A percentile compares a stretch with the other conserved stretches of the same genome.
Conservation (phyloP, 257 asterid genomes). For the Linaria vulgaris region DNA sequence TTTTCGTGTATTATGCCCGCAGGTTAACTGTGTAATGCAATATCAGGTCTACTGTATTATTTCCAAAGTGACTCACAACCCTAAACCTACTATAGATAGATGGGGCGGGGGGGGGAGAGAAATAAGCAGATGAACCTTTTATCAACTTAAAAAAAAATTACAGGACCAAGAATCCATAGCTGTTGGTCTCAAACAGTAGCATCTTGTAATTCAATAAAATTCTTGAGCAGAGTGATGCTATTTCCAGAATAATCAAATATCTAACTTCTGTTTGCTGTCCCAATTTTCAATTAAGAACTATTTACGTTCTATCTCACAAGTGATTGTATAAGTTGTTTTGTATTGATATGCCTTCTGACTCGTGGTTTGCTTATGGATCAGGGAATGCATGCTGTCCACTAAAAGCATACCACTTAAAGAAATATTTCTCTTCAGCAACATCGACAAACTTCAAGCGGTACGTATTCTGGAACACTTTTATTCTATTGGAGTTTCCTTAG, state of each 20-base stretch:
- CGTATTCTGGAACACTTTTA: slow-evolving; percentile 27
- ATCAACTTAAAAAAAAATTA: neutral
- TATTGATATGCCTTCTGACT: slow-evolving; percentile 8
- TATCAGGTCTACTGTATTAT: neutral
- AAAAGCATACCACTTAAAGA: slow-evolving; percentile 66
- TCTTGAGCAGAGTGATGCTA: neutral
- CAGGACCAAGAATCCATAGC: neutral
- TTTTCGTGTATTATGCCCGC: slow-evolving; percentile 1
- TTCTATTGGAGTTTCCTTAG: neutral
- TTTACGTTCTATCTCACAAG: neutral
- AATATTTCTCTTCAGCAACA: slow-evolving; percentile 67
- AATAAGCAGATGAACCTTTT: neutral
- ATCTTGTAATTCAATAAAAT: neutral
- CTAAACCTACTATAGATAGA: neutral
- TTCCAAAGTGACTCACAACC: neutral
- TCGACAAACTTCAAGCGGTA: slow-evolving; percentile 76
- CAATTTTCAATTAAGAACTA: neutral
- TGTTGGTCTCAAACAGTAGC: neutral
- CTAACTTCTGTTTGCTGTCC: neutral
- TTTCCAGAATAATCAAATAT: slow-evolving; percentile 8
- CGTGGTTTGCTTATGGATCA: slow-evolving; percentile 38
- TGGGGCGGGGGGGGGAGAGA: neutral
- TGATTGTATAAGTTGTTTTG: slow-evolving; percentile 16
- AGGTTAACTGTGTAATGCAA: neutral
- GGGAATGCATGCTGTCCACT: slow-evolving; percentile 67